phyloP scores from a whole-genome alignment of 129 eudicot genomes.

The Ambrosia artemisiifolia region DNA sequence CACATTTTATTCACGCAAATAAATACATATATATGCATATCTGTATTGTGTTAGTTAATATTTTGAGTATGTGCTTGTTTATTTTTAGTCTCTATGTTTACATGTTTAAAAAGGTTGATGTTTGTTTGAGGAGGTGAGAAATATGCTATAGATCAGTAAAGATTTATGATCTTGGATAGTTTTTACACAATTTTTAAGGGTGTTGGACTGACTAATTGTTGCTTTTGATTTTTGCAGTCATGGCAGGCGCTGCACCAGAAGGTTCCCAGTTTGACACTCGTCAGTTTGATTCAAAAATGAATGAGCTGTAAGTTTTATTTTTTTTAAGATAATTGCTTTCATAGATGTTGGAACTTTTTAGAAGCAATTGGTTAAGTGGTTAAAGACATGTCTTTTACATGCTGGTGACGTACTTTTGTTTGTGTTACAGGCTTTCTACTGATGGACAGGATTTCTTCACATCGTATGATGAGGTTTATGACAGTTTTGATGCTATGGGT shows the following conservation, averaged over 20 bases:
- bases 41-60: background rate
- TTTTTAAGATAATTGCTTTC: background rate
- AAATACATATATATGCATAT: background rate
- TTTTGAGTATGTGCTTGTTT: slow-evolving; percentile 2
- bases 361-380: background rate
- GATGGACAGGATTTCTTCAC: slow-evolving; percentile 61
- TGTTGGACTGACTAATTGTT: background rate
- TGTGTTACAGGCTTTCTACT: slow-evolving; percentile 33
- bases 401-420: background rate
- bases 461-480: slow-evolving; percentile 55
- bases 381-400: background rate
- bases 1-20: background rate
- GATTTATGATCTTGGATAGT: background rate
- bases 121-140: background rate
- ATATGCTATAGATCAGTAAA: background rate
- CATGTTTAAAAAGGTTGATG: background rate
- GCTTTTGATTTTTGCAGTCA: slow-evolving; percentile 31
- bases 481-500: slow-evolving; percentile 58
- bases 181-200: background rate
- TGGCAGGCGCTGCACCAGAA: slow-evolving; percentile 59
- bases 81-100: background rate
- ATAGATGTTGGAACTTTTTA: background rate
- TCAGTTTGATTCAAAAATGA: slow-evolving; percentile 58
- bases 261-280: slow-evolving; percentile 58
- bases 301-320: slow-evolving; percentile 42